Base-by-base conservation (phyloP, 1,284 basidiomycete species). In the Cryptococcus sp. region DNA sequence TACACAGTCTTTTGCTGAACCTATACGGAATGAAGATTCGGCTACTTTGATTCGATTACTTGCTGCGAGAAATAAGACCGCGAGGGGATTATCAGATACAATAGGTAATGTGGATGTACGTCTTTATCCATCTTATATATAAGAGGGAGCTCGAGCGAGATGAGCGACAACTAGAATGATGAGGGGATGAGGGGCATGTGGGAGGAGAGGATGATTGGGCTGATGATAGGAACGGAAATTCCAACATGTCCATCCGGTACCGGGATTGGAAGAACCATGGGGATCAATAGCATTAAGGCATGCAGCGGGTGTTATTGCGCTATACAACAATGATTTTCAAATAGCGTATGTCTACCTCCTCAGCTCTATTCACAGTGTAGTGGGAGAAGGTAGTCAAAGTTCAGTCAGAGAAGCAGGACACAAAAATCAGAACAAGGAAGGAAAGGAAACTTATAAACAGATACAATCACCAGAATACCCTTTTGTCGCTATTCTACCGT, bases 401-500 rank as follows among this genome's bases (percentile, higher is more conserved):
- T 44, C 28, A 16, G 32, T 37, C 46, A 42, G 31, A 19, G 18
- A 37, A 21, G 16, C 42, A 25, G 34, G n/a, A 22, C 11, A 11
- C 36, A 23, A 18, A 5, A 4, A 28, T 11, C 5, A 28, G 28
- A 4, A 28, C 5, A 16, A 40, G 37, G 21, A 5, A 5, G 21
- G 19, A 43, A 16, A 21, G 21, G 7, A 4, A 43, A 16, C 23
- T 43, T 4, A 43, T 22, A 43, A 14, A 16, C 34, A 71, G 69
- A 16, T 72, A 73, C 52, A 50, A 55, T 4, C 71, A 72, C 48
- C 72, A 74, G 50, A 60, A 60, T 39, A 55, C 62, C 7, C 53
- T 70, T 2, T 50, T 72, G 44, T 87, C 86, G 24, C 74, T 83
- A 7, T 90, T 91, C 75, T 81, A 85, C 54, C 82, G 85, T 16